Percentiles rank a stretch among this genome's conserved stretches.
Evolutionary conservation across 1,284 basidiomycete genomes (phyloP).

Genomic region (Malassezia psittaci): DNA sequence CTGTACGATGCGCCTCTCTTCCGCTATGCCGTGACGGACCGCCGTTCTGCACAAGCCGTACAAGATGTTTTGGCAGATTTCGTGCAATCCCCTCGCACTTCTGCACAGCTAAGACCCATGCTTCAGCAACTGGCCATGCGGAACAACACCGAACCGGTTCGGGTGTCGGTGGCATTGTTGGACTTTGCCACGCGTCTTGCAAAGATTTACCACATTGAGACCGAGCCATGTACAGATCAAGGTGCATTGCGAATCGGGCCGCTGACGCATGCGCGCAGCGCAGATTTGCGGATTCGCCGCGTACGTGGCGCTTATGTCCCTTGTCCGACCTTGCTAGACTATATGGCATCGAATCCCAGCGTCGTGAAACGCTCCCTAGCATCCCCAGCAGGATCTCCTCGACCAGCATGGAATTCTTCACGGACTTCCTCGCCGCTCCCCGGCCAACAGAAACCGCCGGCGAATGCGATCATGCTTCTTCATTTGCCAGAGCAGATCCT

Average conservation of each 20-base stretch:
- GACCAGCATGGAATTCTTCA: neutral
- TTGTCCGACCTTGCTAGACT: conserved; percentile 28
- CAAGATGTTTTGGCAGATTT: conserved; percentile 38
- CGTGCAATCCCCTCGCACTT: conserved; percentile 35
- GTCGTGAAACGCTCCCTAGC: neutral
- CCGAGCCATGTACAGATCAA: neutral
- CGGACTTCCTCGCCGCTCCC: neutral
- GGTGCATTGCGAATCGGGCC: conserved; percentile 2
- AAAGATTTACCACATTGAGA: conserved; percentile 25
- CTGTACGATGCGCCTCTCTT: conserved; percentile 21
- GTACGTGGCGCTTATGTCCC: conserved; percentile 34
- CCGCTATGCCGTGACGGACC: conserved; percentile 25
- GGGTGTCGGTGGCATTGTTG: conserved; percentile 27
- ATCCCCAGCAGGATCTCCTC: neutral
- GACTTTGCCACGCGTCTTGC: conserved; percentile 39
- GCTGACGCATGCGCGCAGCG: neutral
- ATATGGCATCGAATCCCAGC: neutral
- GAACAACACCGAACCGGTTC: conserved; percentile 8
- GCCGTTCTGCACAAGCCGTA: conserved; percentile 28
- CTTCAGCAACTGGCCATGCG: conserved; percentile 4
- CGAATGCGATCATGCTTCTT: conserved; percentile 5
- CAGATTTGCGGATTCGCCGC: conserved; percentile 30
- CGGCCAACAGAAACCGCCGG: neutral
- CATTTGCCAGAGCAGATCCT: neutral
- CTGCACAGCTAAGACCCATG: conserved; percentile 24